These are phyloP conservation scores for Podaxis rugospora DNA, from an alignment of 768 basidiomycete species.

Conservation along the genomic window DNA sequence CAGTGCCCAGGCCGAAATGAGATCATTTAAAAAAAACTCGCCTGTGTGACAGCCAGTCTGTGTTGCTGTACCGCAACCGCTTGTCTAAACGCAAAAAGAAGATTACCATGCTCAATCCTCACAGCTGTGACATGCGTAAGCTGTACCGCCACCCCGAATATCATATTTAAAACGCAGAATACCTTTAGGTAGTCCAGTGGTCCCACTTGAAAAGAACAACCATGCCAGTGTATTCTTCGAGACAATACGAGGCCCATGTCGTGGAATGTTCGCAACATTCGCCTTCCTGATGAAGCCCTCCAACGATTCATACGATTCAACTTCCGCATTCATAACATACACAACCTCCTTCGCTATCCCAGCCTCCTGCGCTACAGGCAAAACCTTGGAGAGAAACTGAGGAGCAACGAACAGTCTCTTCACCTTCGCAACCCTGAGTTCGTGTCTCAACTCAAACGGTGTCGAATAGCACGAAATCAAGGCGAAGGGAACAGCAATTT, in stretches of 20 bases:
- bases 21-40: slow-evolving; percentile 23
- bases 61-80: slow-evolving; percentile 23
- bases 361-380: slow-evolving; percentile 28
- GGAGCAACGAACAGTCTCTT: slow-evolving; percentile 31
- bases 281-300: slow-evolving; percentile 37
- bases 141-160: neutral
- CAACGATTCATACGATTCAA: slow-evolving; percentile 29
- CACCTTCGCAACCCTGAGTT: slow-evolving; percentile 25
- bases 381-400: slow-evolving; percentile 20
- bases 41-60: slow-evolving; percentile 22
- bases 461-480: slow-evolving; percentile 33
- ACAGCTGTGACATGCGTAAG: slow-evolving; percentile 37
- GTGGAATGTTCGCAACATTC: slow-evolving; percentile 28
- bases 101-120: slow-evolving; percentile 65
- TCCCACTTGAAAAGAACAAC: slow-evolving; percentile 73
- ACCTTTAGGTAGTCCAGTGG: slow-evolving; percentile 75
- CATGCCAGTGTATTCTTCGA: slow-evolving; percentile 55
- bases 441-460: slow-evolving; percentile 30
- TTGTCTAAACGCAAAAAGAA: slow-evolving; percentile 41
- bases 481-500: slow-evolving; percentile 26
- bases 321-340: slow-evolving; percentile 40
- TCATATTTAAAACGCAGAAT: no score
- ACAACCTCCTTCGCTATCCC: slow-evolving; percentile 37
- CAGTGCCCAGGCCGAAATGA: neutral
- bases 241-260: slow-evolving; percentile 39